Conservation (phyloP, 805 yeast species). For the Sugiyamaella mastotermitis region DNA sequence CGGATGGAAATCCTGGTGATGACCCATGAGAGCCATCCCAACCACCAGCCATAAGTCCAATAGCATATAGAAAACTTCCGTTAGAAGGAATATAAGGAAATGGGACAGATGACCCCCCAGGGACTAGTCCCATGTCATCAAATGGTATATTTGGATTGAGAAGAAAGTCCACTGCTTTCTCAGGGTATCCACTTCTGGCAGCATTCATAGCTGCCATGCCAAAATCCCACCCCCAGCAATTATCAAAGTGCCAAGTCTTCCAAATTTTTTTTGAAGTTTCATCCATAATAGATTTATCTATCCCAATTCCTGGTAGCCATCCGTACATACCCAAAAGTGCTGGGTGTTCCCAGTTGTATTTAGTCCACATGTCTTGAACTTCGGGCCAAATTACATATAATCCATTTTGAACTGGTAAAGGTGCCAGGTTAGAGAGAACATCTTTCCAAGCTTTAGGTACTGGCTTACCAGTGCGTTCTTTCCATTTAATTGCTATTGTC, state of each 20-base stretch:
- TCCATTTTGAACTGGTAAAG: constrained; percentile 1
- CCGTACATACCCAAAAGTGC: constrained; percentile 8
- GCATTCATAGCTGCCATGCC: constrained; percentile 10
- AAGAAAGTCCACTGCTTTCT: constrained; percentile 3
- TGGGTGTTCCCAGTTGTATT: constrained; percentile 8
- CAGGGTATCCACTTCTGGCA: constrained; percentile 6
- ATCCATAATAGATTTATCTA: constrained; percentile 3
- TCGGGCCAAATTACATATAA: constrained; percentile 8
- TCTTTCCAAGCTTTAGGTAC: neutral
- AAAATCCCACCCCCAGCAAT: constrained; percentile 10
- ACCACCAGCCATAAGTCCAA: constrained; percentile 8
- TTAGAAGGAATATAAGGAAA: constrained; percentile 7
- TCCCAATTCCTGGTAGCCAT: constrained; percentile 4
- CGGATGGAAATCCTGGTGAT: constrained; percentile 6
- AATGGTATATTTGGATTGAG: constrained; percentile 3
- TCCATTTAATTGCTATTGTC: neutral
- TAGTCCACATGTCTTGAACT: constrained; percentile 8
- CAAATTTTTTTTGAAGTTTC: constrained; percentile 4
- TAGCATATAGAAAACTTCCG: constrained; percentile 5
- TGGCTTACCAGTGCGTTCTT: neutral
- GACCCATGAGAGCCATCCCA: constrained; percentile 3
- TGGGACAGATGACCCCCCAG: constrained; percentile 8
- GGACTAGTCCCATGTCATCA: constrained; percentile 7
- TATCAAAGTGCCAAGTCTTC: constrained; percentile 9
- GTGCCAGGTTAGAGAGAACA: neutral